Evolutionary conservation across 331 rosid species (phyloP), one percentile per base, ranked within the genome.

Genomic region (Pyracantha coccinea): DNA sequence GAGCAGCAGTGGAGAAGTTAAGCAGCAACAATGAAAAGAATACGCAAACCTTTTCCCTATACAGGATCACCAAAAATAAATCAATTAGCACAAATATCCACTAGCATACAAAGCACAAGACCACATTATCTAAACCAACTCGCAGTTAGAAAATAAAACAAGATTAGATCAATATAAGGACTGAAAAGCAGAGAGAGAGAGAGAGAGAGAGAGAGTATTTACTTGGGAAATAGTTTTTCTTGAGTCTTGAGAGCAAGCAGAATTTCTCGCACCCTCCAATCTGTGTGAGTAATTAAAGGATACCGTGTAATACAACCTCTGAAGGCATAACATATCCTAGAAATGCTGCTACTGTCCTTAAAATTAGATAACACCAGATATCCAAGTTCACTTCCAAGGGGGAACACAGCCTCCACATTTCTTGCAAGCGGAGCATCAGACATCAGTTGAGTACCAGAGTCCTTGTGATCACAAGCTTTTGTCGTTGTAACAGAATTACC

Each of bases 1-100:
- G 69, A 61, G 86, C 75, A 71, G 77, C 80, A 32, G 52, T 25
- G 15, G 84, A 60, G 76, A 90, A 84, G 80, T 93, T 90, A 66
- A 87, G 76, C 82, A 90, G 85, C 85, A 92, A 35, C 85, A 88
- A 77, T 72, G 97, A 79, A 47, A 92, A 83, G 73, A 92, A 77
- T 38, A 82, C 82, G 32, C 87, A 85, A 33, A 80, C 78, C 91
- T 83, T 90, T 85, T 92, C 96, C 83, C 98, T 92, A 50, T 71
- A 76, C 12, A 82, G 54, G 72, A 68, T 68, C 59, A 57, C 8
- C 70, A 76, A 71, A 74, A 77, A 59, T 7, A 15, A 77, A 54
- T 8, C 63, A 58, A 41, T 62, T 58, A 79, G 65, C 59, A 65
- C 20, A 33, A 29, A 67, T 33, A 53, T 62, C 24, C 67, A 70